These are phyloP conservation scores for Dictyostelium discoideum DNA, from an alignment of 78 protist species.

Conservation along the genomic window dicty_2.7 NC_007090.3:3176501-3177000, in stretches of 20 bases:
- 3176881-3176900: not conserved
- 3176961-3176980: slow-evolving; percentile 10
- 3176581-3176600: not conserved
- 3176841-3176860: not conserved
- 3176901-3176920: not conserved
- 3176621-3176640: not conserved
- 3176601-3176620: slow-evolving; percentile 6
- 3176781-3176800: not conserved
- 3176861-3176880: not conserved
- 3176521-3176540: not conserved
- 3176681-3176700: not conserved
- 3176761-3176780: not conserved
- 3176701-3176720: not conserved
- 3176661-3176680: not conserved
- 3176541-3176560: not conserved
- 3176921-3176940: slow-evolving; percentile 1
- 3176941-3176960: slow-evolving; percentile 1
- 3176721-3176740: not conserved
- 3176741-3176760: not conserved
- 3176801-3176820: not conserved
- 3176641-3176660: not conserved
- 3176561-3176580: not conserved
- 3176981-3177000: slow-evolving; percentile 34
- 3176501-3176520: not conserved
- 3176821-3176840: not conserved